Evolutionary conservation across 176 grass and related monocot species (phyloP), one percentile per base, ranked within the genome.

Genomic region (Typha latifolia): DNA sequence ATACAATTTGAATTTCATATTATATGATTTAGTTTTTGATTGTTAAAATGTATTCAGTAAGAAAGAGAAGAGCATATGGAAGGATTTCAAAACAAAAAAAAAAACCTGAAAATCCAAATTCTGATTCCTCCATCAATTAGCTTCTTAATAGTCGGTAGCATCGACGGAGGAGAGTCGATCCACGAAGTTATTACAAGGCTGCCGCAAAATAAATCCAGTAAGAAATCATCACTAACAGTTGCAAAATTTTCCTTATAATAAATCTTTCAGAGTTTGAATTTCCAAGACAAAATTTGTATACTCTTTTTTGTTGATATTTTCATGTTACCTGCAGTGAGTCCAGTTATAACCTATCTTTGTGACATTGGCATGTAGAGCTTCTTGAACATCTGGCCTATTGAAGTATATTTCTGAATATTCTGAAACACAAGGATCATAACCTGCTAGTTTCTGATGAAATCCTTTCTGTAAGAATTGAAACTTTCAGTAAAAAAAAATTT

Each of bases 321-420:
- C 34, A 37, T 37, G 34, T 37, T 64, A 91, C 92, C 92, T 96
- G 92, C 94, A 99, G 49, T 85, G 89, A 24, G 94, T 93, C 94
- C 94, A 99, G 68, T 82, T 85, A 61, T 93, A 93, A 47, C 77
- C 74, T 16, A 93, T 81, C 16, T 77, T 79, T 37, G 89, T 99
- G 48, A 84, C 77, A 80, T 99, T 93, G 0, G 89, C 86, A 74
- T 99, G 94, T 77, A 99, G 69, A 23, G 94, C 89, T 69, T 71
- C 61, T 77, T 99, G 94, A 37, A 99, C 94, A 43, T 99, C 94
- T 48, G 81, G 78, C 75, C 94, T 61, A 69, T 99, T 99, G 63
- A 99, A 90, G 70, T 93, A 93, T 43, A 57, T 16, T 72, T 87
- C 94, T 10, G 89, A 47, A 63, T 93, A 75, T 0, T 66, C 5